Evolutionary conservation across 2,329 filamentous ascomycete species (phyloP).

Genomic region (Helotiales sp.): DNA sequence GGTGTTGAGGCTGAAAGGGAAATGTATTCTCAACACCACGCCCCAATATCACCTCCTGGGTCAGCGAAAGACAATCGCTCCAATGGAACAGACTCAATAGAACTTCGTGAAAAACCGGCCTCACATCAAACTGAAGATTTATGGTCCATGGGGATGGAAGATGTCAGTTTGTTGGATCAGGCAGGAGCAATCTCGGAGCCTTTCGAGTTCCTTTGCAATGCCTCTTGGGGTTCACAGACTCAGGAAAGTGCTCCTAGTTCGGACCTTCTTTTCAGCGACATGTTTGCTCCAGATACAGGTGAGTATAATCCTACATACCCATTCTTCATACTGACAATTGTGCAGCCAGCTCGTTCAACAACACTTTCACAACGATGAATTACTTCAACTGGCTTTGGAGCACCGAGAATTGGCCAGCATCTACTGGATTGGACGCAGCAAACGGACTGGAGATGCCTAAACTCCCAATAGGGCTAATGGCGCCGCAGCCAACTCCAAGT

Average conservation of each 20-base stretch:
- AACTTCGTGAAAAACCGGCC: neutral
- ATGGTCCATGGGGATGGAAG: conserved; percentile 7
- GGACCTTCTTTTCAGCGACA: conserved; percentile 48
- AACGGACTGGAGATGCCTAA: neutral
- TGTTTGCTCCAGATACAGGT: conserved; percentile 58
- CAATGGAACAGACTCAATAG: conserved; percentile 1
- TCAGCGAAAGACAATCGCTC: conserved; percentile 8
- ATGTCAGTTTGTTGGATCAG: neutral
- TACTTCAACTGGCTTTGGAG: conserved; percentile 65
- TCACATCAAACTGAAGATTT: conserved; percentile 2
- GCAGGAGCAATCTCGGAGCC: conserved; percentile 7
- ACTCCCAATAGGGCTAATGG: neutral
- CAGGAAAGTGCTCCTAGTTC: conserved; percentile 22
- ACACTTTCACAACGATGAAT: conserved; percentile 61
- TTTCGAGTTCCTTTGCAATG: conserved; percentile 27
- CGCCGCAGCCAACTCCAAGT: conserved; percentile 3
- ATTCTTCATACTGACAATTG: conserved; percentile 1
- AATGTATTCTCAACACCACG: neutral
- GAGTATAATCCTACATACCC: neutral
- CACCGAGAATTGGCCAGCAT: conserved; percentile 5
- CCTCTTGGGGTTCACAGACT: conserved; percentile 31
- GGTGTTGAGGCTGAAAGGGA: neutral
- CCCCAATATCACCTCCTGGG: conserved; percentile 10
- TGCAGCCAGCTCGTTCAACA: conserved; percentile 60
- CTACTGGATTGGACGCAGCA: conserved; percentile 2